Evolutionary conservation across 2,329 filamentous ascomycete genomes (phyloP).

Genomic region (Colletotrichum liaoningense): DNA sequence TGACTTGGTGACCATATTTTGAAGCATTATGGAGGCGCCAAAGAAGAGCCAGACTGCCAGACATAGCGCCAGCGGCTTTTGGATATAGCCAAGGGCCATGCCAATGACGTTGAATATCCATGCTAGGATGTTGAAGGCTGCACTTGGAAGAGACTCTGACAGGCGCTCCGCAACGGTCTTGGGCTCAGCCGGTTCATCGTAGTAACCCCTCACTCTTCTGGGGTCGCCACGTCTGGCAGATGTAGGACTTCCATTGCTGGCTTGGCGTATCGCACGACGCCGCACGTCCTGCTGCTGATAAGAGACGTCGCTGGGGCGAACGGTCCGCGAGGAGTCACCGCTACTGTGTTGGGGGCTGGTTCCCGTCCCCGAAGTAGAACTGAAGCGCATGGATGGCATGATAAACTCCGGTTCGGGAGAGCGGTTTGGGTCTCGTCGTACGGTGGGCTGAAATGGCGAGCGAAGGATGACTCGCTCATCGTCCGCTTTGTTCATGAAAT

Average conservation of each 20-base stretch:
- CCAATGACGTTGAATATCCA: constrained; percentile 68
- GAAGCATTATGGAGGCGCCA: constrained; percentile 67
- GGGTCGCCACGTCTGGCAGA: constrained; percentile 39
- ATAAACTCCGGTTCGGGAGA: constrained; percentile 63
- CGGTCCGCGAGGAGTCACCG: constrained; percentile 47
- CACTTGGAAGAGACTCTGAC: constrained; percentile 48
- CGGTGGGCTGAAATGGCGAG: constrained; percentile 66
- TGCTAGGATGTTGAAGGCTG: constrained; percentile 51
- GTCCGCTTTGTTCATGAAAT: constrained; percentile 64
- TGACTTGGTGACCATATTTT: constrained; percentile 72
- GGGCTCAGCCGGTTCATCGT: constrained; percentile 10
- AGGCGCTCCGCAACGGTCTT: constrained; percentile 45
- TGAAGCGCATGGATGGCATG: constrained; percentile 61
- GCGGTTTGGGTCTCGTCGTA: constrained; percentile 47
- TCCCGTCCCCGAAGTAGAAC: constrained; percentile 26
- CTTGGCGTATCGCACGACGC: constrained; percentile 39
- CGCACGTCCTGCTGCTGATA: constrained; percentile 43
- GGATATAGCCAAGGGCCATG: constrained; percentile 70
- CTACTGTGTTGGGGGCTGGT: constrained; percentile 49
- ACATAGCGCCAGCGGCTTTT: constrained; percentile 72
- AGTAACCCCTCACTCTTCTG: constrained; percentile 9
- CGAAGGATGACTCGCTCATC: constrained; percentile 67
- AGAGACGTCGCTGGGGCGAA: constrained; percentile 43
- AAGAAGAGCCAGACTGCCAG: constrained; percentile 71
- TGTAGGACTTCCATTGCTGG: constrained; percentile 38